phyloP scores from a whole-genome alignment of 1,284 basidiomycete species.

The Rhodotorula glutinis region DNA sequence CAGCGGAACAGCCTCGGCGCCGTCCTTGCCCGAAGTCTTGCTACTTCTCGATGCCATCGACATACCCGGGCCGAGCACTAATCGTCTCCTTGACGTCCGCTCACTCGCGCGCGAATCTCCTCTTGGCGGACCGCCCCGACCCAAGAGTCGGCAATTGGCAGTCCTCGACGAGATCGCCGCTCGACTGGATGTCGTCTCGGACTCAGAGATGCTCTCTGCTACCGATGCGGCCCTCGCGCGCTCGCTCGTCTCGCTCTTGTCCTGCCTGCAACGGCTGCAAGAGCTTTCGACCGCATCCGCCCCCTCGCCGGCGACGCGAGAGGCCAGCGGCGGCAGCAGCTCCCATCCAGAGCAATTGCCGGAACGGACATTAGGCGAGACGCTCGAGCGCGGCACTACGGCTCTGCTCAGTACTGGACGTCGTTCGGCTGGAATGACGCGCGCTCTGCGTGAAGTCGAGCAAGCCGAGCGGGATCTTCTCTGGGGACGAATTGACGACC shows the following conservation, averaged over 20 bases:
- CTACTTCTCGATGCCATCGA: no score
- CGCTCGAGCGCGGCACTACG: conserved; percentile 64
- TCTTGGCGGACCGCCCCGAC: background rate
- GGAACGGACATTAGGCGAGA: conserved; percentile 54
- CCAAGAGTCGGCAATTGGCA: background rate
- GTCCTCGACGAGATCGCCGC: conserved; percentile 5
- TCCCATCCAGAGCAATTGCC: background rate
- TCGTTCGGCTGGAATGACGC: conserved; percentile 10
- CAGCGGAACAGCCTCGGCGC: no score
- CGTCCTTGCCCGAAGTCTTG: no score
- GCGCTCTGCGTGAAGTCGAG: conserved; percentile 38
- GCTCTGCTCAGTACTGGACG: conserved; percentile 56
- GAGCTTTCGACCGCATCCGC: conserved; percentile 43
- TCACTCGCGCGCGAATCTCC: conserved; percentile 15
- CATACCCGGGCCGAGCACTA: no score
- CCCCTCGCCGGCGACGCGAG: no score
- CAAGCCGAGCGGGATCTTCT: conserved; percentile 59
- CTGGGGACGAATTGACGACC: conserved; percentile 68
- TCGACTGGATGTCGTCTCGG: background rate
- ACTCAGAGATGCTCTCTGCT: conserved; percentile 47
- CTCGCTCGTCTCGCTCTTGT: conserved; percentile 63
- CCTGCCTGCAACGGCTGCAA: conserved; percentile 63
- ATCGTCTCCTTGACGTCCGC: conserved; percentile 1
- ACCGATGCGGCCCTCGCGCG: conserved; percentile 61
- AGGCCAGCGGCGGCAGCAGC: no score